Evolutionary conservation across 345 rosid species (phyloP), one percentile per base, ranked within the genome.

Genomic region (Salix suchowensis): DNA sequence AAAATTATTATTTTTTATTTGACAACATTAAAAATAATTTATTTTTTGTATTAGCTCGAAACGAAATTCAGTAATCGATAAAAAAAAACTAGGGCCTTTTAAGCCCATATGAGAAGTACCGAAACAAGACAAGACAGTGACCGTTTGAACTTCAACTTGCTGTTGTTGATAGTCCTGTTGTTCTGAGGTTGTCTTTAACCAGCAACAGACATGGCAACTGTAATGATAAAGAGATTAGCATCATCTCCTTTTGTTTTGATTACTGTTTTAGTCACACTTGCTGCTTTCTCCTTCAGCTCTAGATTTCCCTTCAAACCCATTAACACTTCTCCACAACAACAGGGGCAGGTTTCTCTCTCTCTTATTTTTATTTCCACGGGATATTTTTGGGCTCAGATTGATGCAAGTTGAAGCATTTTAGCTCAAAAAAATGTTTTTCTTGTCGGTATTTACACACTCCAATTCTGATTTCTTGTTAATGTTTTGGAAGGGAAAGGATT

Each of bases 191-290:
- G 28, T 55, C 28, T 9, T 55, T 55, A 55, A 23, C 28, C 62
- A n/a, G 62, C 28, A 23, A 23, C 62, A 55, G 26, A 55, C 23
- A 55, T 55, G 62, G 62, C 62, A 55, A n/a, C 62, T 55, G 62
- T 9, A n/a, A 55, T n/a, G 10, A 55, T 55, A 55, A 55, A 55
- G 62, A n/a, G 62, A 55, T 55, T n/a, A 55, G 62, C 62, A 1
- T 3, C 24, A 55, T 55, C 62, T 55, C 62, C 62, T n/a, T 74
- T 79, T 39, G 52, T 84, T 0, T 88, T 82, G 28, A 65, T 88
- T 32, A 76, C 95, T 24, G 66, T 85, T 68, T 75, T 86, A 30
- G 87, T 84, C 28, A 70, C 88, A 78, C 61, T 90, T 46, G 28
- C 87, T 7, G 91, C 96, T 28, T 40, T 91, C 67, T 67, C 82